phyloP scores from a whole-genome alignment of 345 rosid species.

The Rhodamnia argentea region DNA sequence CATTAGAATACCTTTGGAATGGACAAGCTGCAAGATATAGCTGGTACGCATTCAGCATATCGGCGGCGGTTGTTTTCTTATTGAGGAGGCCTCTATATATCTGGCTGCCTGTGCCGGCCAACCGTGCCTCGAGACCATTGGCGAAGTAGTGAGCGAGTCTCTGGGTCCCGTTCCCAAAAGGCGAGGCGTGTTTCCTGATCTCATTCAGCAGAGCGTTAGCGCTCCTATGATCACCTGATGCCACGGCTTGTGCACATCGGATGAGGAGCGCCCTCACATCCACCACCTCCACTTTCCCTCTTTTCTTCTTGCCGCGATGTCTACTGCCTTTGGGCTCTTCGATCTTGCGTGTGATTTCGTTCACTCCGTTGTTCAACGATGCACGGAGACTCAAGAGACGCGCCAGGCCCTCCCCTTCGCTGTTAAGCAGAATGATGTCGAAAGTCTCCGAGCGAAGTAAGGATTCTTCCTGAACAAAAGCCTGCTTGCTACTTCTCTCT shows the following conservation, averaged over 20 bases:
- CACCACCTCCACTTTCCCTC: constrained; percentile 2
- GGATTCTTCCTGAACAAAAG: neutral
- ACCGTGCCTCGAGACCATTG: constrained; percentile 15
- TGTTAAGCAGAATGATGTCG: neutral
- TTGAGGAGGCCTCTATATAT: constrained; percentile 4
- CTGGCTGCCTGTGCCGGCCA: constrained; percentile 15
- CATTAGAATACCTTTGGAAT: neutral
- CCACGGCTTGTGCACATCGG: constrained; percentile 22
- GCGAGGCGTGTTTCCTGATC: constrained; percentile 16
- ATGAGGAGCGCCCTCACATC: constrained; percentile 17
- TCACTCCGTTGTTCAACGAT: neutral
- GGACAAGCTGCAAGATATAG: constrained; percentile 1
- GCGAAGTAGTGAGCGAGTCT: constrained; percentile 18
- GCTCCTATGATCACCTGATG: constrained; percentile 8
- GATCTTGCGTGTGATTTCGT: neutral
- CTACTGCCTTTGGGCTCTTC: neutral
- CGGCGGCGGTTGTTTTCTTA: neutral
- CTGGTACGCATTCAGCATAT: constrained; percentile 3
- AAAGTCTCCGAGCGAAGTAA: neutral
- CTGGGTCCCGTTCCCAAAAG: constrained; percentile 15
- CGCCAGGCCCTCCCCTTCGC: neutral
- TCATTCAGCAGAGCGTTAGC: constrained; percentile 9
- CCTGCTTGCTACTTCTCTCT: constrained; percentile 1
- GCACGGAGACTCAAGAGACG: neutral
- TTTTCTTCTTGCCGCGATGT: constrained; percentile 10